These are phyloP conservation scores for Mycosphaerella sp. DNA, from an alignment of 2,329 filamentous ascomycete species.

Conservation along the genomic window DNA sequence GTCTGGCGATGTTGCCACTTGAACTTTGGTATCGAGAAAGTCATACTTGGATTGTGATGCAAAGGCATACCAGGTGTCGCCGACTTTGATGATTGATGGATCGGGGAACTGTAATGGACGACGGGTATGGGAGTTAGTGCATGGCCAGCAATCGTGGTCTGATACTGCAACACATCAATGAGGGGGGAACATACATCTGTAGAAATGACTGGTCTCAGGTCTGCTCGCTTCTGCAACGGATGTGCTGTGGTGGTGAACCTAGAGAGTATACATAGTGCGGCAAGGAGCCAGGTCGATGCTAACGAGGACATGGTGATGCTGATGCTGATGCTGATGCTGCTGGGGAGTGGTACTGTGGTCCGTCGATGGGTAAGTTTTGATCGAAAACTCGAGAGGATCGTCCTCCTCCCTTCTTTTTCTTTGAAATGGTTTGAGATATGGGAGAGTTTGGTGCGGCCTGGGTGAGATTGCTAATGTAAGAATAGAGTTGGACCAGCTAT, in stretches of 20 bases:
- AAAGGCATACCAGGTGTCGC: constrained; percentile 34
- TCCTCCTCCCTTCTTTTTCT: neutral
- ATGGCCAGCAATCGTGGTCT: neutral
- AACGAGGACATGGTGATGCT: neutral
- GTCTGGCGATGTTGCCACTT: constrained; percentile 33
- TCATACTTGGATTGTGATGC: constrained; percentile 28
- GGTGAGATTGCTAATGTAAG: neutral
- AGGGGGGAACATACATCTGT: constrained; percentile 10
- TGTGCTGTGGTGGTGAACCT: constrained; percentile 4
- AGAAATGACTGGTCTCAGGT: constrained; percentile 16
- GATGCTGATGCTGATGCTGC: too few relatives aligned
- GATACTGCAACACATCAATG: neutral
- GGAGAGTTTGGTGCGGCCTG: neutral
- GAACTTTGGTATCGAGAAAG: constrained; percentile 27
- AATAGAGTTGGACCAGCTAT: neutral
- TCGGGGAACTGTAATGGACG: constrained; percentile 31
- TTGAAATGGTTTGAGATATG: neutral
- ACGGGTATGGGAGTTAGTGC: neutral
- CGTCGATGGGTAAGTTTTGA: neutral
- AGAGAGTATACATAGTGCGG: neutral
- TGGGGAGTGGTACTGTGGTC: neutral
- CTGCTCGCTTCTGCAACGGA: constrained; percentile 6
- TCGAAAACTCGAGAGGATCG: neutral
- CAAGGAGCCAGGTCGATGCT: neutral
- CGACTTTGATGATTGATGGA: constrained; percentile 31